phyloP scores from a whole-genome alignment of 2,329 filamentous ascomycete species.

The Nigrograna mackinnonii region DNA sequence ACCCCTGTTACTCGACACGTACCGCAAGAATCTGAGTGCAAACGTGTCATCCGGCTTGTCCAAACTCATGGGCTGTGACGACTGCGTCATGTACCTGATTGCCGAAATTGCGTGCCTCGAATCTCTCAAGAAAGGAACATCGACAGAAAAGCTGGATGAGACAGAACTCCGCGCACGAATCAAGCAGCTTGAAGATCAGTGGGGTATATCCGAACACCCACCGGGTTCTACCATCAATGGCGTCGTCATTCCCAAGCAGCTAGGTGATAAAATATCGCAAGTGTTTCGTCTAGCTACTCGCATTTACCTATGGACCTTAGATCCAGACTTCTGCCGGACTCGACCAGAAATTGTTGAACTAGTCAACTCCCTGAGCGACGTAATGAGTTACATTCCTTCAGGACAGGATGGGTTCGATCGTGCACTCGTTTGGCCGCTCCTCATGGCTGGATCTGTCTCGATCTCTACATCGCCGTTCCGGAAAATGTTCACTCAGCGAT shows the following conservation, averaged over 20 bases:
- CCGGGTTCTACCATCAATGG: slow-evolving; percentile 57
- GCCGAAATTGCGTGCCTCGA: slow-evolving; percentile 97
- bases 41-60: slow-evolving; percentile 72
- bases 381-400: slow-evolving; percentile 80
- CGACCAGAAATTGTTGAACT: slow-evolving; percentile 76
- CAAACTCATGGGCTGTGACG: slow-evolving; percentile 96
- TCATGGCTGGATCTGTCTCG: slow-evolving; percentile 82
- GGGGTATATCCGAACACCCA: slow-evolving; percentile 75
- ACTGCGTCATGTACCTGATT: slow-evolving; percentile 96
- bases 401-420: slow-evolving; percentile 85
- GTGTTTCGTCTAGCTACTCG: slow-evolving; percentile 91
- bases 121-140: no score
- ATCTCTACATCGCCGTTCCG: slow-evolving; percentile 75
- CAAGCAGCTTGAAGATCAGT: slow-evolving; percentile 81
- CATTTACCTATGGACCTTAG: slow-evolving; percentile 95
- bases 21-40: slow-evolving; percentile 85
- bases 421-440: slow-evolving; percentile 89
- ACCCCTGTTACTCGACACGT: slow-evolving; percentile 90
- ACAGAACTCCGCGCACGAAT: slow-evolving; percentile 88
- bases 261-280: slow-evolving; percentile 85
- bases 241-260: slow-evolving; percentile 77
- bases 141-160: slow-evolving; percentile 74
- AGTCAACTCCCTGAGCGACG: slow-evolving; percentile 74
- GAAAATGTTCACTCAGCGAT: slow-evolving; percentile 74
- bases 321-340: slow-evolving; percentile 80